phyloP scores from a whole-genome alignment of 1,284 basidiomycete species.

The Cerrena zonata region DNA sequence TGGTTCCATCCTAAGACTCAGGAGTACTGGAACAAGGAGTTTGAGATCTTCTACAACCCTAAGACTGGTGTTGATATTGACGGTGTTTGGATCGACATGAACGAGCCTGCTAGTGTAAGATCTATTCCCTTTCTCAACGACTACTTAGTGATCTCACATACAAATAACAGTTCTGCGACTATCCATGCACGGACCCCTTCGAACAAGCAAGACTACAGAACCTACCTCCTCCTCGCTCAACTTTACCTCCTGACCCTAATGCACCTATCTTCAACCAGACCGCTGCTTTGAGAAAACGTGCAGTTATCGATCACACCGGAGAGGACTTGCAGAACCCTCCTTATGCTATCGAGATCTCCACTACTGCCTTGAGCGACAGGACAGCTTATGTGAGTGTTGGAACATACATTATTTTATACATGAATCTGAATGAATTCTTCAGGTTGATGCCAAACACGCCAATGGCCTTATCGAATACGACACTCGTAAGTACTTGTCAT shows the following conservation, averaged over 20 bases:
- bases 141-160: neutral
- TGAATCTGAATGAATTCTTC: neutral
- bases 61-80: constrained; percentile 57
- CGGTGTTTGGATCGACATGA: constrained; percentile 71
- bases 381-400: constrained; percentile 45
- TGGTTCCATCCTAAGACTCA: constrained; percentile 59
- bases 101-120: constrained; percentile 57
- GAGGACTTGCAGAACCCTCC: constrained; percentile 44
- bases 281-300: constrained; percentile 26
- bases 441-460: constrained; percentile 53
- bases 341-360: constrained; percentile 55
- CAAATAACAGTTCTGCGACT: constrained; percentile 46
- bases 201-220: constrained; percentile 44
- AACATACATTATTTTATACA: neutral
- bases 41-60: constrained; percentile 53
- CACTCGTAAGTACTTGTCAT: constrained; percentile 39
- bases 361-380: constrained; percentile 43
- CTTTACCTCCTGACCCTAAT: constrained; percentile 44
- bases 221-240: constrained; percentile 49
- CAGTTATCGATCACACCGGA: constrained; percentile 21
- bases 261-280: constrained; percentile 43
- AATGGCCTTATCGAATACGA: constrained; percentile 65
- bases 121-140: neutral
- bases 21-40: constrained; percentile 60
- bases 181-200: constrained; percentile 54